A percentile compares a stretch with the other conserved stretches of the same genome.
These are phyloP conservation scores for Phytophthora palmivora DNA, from an alignment of 352 stramenopile genomes.

Conservation along the genomic window DNA sequence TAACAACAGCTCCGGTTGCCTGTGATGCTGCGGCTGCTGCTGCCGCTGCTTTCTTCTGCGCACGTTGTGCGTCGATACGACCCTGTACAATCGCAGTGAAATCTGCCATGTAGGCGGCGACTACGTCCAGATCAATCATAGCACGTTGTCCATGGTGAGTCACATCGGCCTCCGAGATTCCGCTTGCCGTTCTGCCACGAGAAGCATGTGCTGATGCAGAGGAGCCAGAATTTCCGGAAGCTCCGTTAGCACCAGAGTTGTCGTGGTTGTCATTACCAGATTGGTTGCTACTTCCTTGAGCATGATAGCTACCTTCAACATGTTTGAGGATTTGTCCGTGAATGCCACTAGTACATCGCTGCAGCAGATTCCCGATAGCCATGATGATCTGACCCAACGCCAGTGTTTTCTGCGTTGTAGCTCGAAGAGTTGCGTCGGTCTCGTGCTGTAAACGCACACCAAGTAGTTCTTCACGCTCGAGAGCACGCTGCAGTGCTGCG, in stretches of 20 bases:
- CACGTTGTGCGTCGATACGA: slow-evolving; percentile 71
- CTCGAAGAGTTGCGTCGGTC: slow-evolving; percentile 86
- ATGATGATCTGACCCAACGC: slow-evolving; percentile 92
- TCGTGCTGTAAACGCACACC: slow-evolving; percentile 88
- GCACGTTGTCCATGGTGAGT: slow-evolving; percentile 88
- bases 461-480: slow-evolving; percentile 74
- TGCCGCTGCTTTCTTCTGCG: slow-evolving; percentile 69
- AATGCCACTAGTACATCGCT: slow-evolving; percentile 85
- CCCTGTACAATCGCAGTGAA: slow-evolving; percentile 88
- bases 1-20: slow-evolving; percentile 15
- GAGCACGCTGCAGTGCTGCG: slow-evolving; percentile 80
- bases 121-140: slow-evolving; percentile 91
- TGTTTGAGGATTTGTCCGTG: slow-evolving; percentile 91
- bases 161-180: slow-evolving; percentile 83
- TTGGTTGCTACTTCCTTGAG: slow-evolving; percentile 25
- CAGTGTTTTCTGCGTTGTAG: slow-evolving; percentile 91
- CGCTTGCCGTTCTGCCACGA: slow-evolving; percentile 33
- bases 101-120: slow-evolving; percentile 94
- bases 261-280: slow-evolving; percentile 25
- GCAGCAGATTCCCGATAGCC: slow-evolving; percentile 86
- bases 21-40: slow-evolving; percentile 33
- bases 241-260: slow-evolving; percentile 6
- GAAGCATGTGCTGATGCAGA: slow-evolving; percentile 6
- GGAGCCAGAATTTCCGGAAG: slow-evolving; percentile 17
- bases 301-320: slow-evolving; percentile 61